These are phyloP conservation scores for Agrostemma githago DNA, from an alignment of 148 eudicot genomes.

Conservation along the genomic window DNA sequence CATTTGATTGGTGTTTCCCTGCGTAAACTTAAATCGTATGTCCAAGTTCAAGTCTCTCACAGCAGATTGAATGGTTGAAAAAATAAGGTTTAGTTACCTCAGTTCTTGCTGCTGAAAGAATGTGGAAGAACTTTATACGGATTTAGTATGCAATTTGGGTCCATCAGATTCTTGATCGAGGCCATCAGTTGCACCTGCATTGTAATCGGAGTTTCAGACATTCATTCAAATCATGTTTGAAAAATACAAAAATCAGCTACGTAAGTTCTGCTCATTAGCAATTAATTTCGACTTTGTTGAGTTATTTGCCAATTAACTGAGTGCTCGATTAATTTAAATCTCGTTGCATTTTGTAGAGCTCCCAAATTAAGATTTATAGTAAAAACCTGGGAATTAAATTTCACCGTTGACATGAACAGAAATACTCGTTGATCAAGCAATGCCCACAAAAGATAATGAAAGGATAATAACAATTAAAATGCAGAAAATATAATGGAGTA, in stretches of 20 bases:
- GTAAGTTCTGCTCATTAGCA: background rate
- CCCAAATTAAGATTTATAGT: too few relatives aligned
- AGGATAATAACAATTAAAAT: too few relatives aligned
- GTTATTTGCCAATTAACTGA: background rate
- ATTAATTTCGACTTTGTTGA: slow-evolving; percentile 5
- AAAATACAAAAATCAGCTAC: background rate
- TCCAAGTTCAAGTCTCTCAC: background rate
- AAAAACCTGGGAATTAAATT: too few relatives aligned
- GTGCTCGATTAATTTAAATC: background rate
- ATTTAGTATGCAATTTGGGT: slow-evolving; percentile 79
- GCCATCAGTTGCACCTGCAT: slow-evolving; percentile 76
- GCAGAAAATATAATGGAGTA: too few relatives aligned
- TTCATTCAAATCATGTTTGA: slow-evolving; percentile 9
- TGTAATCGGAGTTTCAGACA: background rate
- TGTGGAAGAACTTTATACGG: slow-evolving; percentile 94
- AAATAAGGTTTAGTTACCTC: slow-evolving; percentile 9
- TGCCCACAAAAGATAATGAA: too few relatives aligned
- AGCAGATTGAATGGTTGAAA: background rate
- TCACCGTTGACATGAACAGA: too few relatives aligned
- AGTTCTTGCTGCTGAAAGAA: slow-evolving; percentile 30
- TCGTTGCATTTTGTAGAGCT: too few relatives aligned
- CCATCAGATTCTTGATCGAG: slow-evolving; percentile 74
- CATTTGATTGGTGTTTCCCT: background rate
- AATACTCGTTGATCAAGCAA: too few relatives aligned
- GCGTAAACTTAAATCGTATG: background rate